Percentiles rank a stretch among this genome's conserved stretches.
Conservation (phyloP, 2,329 filamentous ascomycete genomes). For the Pseudogymnoascus sp. region DNA sequence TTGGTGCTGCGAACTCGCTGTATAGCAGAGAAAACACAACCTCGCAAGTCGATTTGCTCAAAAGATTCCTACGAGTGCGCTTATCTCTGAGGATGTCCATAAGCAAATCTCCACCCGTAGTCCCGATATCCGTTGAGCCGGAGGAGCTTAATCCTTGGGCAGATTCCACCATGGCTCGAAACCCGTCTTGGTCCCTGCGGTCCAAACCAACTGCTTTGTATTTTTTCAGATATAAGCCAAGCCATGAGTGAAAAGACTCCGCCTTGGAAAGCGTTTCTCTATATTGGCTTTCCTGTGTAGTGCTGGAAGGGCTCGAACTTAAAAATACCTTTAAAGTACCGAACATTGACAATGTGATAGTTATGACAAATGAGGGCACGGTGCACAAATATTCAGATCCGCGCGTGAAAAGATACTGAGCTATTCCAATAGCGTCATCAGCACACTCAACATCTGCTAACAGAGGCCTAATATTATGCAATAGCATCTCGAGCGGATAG, state of each 20-base stretch:
- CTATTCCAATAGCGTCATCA: conserved; percentile 80
- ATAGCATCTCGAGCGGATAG: conserved; percentile 83
- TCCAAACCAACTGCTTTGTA: conserved; percentile 49
- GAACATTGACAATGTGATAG: conserved; percentile 69
- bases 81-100: conserved; percentile 72
- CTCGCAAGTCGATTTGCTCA: conserved; percentile 61
- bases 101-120: conserved; percentile 71
- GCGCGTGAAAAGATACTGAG: conserved; percentile 69
- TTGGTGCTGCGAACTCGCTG: conserved; percentile 59
- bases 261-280: conserved; percentile 68
- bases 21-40: conserved; percentile 68
- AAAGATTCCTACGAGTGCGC: conserved; percentile 48
- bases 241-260: conserved; percentile 69
- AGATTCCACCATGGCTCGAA: conserved; percentile 61
- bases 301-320: conserved; percentile 65
- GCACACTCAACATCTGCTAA: conserved; percentile 79
- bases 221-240: conserved; percentile 57
- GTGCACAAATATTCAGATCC: conserved; percentile 57
- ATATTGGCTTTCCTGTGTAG: conserved; percentile 78
- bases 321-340: conserved; percentile 71
- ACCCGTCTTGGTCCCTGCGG: conserved; percentile 38
- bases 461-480: conserved; percentile 71
- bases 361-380: conserved; percentile 68
- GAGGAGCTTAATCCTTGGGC: conserved; percentile 58
- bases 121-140: conserved; percentile 61